Evolutionary conservation across 1,139 yeast genomes (phyloP).

Genomic region (Candida sanyaensis): DNA sequence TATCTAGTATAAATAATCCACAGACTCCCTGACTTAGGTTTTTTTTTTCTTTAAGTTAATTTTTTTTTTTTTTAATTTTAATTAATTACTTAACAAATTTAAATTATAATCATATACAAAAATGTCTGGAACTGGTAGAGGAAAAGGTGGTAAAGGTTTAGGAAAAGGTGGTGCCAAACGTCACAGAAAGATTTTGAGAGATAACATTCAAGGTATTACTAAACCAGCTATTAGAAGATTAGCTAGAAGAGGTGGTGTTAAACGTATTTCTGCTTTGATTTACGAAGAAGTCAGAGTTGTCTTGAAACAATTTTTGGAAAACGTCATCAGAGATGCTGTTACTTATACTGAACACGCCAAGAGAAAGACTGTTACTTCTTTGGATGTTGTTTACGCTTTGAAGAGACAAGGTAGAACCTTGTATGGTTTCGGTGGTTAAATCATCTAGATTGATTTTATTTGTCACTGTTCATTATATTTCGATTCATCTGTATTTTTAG

Average conservation of each 20-base stretch:
- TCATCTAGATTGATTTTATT: neutral
- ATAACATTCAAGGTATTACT: slow-evolving; percentile 99
- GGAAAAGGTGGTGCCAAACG: slow-evolving; percentile 99
- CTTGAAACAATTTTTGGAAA: slow-evolving; percentile 92
- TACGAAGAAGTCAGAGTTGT: slow-evolving; percentile 99
- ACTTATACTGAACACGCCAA: slow-evolving; percentile 99
- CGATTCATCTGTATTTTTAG: slow-evolving; percentile 7
- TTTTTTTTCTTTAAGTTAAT: neutral
- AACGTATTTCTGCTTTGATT: slow-evolving; percentile 98
- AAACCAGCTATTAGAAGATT: slow-evolving; percentile 99
- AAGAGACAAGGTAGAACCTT: slow-evolving; percentile 99
- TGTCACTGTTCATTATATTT: neutral
- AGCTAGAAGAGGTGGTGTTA: slow-evolving; percentile 99
- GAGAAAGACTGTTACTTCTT: slow-evolving; percentile 99
- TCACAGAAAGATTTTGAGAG: slow-evolving; percentile 99
- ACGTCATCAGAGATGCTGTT: slow-evolving; percentile 98
- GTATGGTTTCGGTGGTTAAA: slow-evolving; percentile 99
- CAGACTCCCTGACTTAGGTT: neutral
- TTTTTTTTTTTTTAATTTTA: neutral
- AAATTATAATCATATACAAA: slow-evolving; percentile 1
- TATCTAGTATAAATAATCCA: slow-evolving; percentile 1
- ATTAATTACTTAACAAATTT: neutral
- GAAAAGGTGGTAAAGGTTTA: slow-evolving; percentile 99
- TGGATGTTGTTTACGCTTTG: slow-evolving; percentile 98
- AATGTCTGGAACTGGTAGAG: slow-evolving; percentile 71